Evolutionary conservation across 148 eudicot species (phyloP).

Genomic region (Polygonum maritimum): DNA sequence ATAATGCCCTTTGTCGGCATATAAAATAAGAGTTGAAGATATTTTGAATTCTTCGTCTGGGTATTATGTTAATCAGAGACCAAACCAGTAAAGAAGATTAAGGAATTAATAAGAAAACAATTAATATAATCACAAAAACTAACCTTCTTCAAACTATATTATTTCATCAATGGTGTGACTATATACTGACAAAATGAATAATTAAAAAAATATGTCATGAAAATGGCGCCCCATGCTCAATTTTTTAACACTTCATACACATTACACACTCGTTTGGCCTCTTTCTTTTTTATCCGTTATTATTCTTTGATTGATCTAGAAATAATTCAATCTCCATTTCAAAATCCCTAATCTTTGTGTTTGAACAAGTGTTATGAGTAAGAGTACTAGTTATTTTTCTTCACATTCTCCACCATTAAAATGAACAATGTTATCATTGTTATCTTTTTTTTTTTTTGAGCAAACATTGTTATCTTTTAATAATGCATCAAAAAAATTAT

Average conservation of each 20-base stretch:
- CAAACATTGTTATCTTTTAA: too few species aligned
- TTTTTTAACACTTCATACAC: background rate
- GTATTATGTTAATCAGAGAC: background rate
- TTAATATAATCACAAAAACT: background rate
- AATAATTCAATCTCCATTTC: too few species aligned
- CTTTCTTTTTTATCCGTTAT: background rate
- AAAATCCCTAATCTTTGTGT: too few species aligned
- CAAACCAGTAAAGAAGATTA: background rate
- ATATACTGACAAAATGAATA: background rate
- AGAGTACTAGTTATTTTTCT: too few species aligned
- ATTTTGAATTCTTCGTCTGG: background rate
- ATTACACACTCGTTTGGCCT: background rate
- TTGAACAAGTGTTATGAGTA: too few species aligned
- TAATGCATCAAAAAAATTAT: too few species aligned
- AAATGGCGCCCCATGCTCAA: slow-evolving; percentile 3
- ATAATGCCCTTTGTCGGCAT: background rate
- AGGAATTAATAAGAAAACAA: background rate
- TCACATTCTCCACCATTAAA: too few species aligned
- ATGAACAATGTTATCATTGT: too few species aligned
- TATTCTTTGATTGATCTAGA: too few species aligned
- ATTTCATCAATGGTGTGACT: background rate
- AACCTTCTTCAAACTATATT: background rate
- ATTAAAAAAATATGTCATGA: background rate
- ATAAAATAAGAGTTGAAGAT: background rate
- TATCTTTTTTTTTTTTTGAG: too few species aligned